Evolutionary conservation across 345 rosid genomes (phyloP), one percentile per base, ranked within the genome.

Genomic region (Salix arbutifolia): DNA sequence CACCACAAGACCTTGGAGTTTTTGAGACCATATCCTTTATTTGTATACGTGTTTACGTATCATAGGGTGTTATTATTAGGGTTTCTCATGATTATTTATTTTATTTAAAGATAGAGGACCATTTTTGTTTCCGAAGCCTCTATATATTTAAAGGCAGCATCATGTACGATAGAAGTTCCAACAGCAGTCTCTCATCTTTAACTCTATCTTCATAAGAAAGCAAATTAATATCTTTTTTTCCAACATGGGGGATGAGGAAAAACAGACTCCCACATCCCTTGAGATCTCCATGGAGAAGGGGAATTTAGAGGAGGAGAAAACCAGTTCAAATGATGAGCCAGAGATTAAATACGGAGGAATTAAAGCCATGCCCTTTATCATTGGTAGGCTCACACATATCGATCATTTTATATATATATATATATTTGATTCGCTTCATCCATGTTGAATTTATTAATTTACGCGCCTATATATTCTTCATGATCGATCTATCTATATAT

Each of bases 321-420:
- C 76, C 10, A 8, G 4, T 14, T 9, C 56, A 14, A 30, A 65
- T 0, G 76, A 66, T 5, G 72, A 72, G 25, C 72, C 78, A 12
- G 67, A 17, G 31, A 1, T 66, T 26, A 80, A 75, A 53, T 75
- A 80, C 26, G 72, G 83, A 65, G 83, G 83, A 35, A 53, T 71
- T 9, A 70, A 66, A 65, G 78, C 79, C 69, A 80, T 75, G 83
- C 83, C 83, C 31, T 75, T 70, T 31, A 72, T 80, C 31, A 71
- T 75, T 25, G 83, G 83, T 71, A 19, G 6, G 72, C 5, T 16
- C 26, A 19, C 6, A 0, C 17, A 10, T 2, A 61, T 12, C 21
- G 23, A 13, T 3, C 33, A 31, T 31, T 31, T 31, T 52, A 50
- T 71, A 38, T 17, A 31, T 18, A 12, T 8, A 26, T 52, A 21